A percentile compares a stretch with the other conserved stretches of the same genome.
These are phyloP conservation scores for Medicago truncatula DNA, from an alignment of 306 rosid genomes.

Conservation along the genomic window DNA sequence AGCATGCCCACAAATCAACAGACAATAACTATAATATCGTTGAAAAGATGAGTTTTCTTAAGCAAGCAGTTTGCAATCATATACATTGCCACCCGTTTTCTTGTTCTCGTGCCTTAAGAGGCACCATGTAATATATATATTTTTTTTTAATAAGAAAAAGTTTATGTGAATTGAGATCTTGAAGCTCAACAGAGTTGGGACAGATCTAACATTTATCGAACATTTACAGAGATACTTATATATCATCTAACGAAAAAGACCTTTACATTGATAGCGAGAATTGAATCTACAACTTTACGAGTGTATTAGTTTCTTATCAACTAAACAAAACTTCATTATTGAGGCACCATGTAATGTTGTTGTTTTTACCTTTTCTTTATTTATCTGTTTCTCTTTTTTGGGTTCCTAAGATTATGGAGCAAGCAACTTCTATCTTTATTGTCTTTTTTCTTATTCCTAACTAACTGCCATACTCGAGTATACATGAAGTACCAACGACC, in stretches of 20 bases:
- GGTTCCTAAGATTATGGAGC: constrained; percentile 35
- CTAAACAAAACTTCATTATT: too few species aligned
- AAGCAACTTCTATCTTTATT: constrained; percentile 43
- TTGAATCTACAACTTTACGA: too few species aligned
- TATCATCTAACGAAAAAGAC: too few species aligned
- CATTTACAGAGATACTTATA: too few species aligned
- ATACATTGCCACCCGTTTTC: neutral
- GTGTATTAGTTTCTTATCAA: too few species aligned
- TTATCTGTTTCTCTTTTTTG: constrained; percentile 28
- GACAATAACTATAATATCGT: constrained; percentile 40
- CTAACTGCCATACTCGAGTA: constrained; percentile 40
- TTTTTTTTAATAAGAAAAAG: too few species aligned
- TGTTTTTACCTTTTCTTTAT: constrained; percentile 26
- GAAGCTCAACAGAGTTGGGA: too few species aligned
- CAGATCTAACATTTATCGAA: too few species aligned
- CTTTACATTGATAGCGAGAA: too few species aligned
- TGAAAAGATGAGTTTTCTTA: constrained; percentile 46
- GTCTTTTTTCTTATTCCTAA: constrained; percentile 36
- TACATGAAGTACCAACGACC: constrained; percentile 46
- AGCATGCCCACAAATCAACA: constrained; percentile 41
- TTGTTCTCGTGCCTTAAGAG: constrained; percentile 16
- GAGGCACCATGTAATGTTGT: constrained; percentile 25
- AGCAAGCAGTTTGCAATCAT: constrained; percentile 45
- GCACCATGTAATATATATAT: neutral
- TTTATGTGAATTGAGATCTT: too few species aligned